Evolutionary conservation across 2,329 filamentous ascomycete species (phyloP), one percentile per base, ranked within the genome.

Genomic region (Arthrobotrys conoides): DNA sequence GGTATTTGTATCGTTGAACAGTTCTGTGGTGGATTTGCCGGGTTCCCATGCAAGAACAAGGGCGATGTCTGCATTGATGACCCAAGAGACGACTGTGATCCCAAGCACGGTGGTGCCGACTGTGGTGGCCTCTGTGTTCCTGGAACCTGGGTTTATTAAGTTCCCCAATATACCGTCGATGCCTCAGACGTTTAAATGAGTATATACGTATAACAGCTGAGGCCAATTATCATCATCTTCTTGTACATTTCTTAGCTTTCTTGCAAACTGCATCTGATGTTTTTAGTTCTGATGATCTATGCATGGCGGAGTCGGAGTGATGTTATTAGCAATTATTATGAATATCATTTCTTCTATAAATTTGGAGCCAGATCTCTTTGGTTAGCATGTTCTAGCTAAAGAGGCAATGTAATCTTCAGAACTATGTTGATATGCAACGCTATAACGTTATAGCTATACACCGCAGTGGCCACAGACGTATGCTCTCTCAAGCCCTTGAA

Each of bases 101-200:
- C 83, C 0, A 41, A 80, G 55, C 81, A 82, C 0, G 85, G 85
- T 0, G 85, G 85, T 0, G 82, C 83, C 1, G 86, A 87, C 80
- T 87, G 86, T 75, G 83, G 82, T 5, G 86, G 86, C 0, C 79
- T 87, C 36, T 87, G 86, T 67, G 79, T 84, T 59, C 75, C 75
- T 3, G 41, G 18, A n/a, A 14, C 53, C 10, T 78, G 68, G 67
- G 38, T 30, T 12, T 61, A 71, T 9, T 63, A 64, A 61, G 14
- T 59, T 22, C 18, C 18, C 2, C 8, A 30, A 20, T 44, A 16
- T 9, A 27, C 14, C 22, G 9, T 38, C n/a, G 20, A 55, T 55
- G 24, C 16, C 16, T 30, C 24, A 14, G 16, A 9, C 16, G 30
- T 6, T 5, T n/a, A 24, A 51, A 53, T 49, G 20, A 9, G 20